Evolutionary conservation across 2,329 filamentous ascomycete species (phyloP), one percentile per base, ranked within the genome.

Genomic region (Microsporum audouinii): DNA sequence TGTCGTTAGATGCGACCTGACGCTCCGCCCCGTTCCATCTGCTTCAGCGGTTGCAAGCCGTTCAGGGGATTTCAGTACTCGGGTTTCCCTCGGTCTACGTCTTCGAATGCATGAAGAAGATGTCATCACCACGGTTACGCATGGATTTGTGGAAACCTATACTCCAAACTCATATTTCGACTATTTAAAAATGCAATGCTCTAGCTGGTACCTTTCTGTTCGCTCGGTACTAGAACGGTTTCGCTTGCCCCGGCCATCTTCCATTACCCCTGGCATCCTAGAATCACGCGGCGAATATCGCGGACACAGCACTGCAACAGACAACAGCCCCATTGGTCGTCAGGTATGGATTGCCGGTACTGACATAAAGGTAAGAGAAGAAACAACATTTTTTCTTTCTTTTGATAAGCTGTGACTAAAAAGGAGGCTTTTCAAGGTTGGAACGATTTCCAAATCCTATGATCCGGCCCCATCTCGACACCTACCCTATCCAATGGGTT

Each of bases 401-500:
- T 23, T 31, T 17, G 31, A 27, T 31, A 29, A n/a, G 1, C 33
- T 27, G n/a, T 27, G 31, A 56, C n/a, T 36, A 56, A 29, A 31
- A 27, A 6, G 23, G 2, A n/a, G 51, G 31, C 23, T n/a, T n/a
- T n/a, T 27, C 23, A 58, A 58, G 56, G 34, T 59, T 34, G 58
- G 58, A 34, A 57, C 58, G 36, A 45, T 62, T 45, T 60, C 58
- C 29, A 58, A 49, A 43, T 57, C 58, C 36, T 62, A 60, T 34
- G 60, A 60, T 58, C 34, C 51, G 17, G 34, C 34, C 34, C 61
- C 61, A 34, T 53, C 34, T 43, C 36, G 49, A 39, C 45, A 12
- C n/a, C 47, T 58, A 29, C 61, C 61, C 27, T 62, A 57, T 34
- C 61, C 61, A 31, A 27, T 45, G 41, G 61, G 61, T 39, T 62